Conservation (phyloP, 1,139 yeast species). For the Suhomyces ambrosiae region DNA sequence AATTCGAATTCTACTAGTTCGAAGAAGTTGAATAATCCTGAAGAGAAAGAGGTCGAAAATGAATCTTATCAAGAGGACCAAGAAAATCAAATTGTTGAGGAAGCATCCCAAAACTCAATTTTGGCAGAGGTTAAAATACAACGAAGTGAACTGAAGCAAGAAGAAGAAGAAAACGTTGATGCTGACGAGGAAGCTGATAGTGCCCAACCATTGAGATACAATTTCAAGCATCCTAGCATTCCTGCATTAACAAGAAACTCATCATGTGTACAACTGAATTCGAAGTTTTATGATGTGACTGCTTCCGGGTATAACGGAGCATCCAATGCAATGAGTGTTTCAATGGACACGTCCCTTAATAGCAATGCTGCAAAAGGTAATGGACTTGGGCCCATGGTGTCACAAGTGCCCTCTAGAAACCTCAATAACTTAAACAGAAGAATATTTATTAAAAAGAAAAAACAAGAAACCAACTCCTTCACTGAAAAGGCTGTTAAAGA, state of each 20-base stretch:
- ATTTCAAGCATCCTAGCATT: slow-evolving; percentile 15
- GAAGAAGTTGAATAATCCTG: slow-evolving; percentile 11
- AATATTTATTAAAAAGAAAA: slow-evolving; percentile 47
- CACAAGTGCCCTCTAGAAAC: slow-evolving; percentile 70
- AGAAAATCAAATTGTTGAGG: slow-evolving; percentile 16
- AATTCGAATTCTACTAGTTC: slow-evolving; percentile 19
- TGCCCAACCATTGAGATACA: slow-evolving; percentile 12
- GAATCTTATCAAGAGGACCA: slow-evolving; percentile 16
- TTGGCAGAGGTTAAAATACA: slow-evolving; percentile 1
- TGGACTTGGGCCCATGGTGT: slow-evolving; percentile 69
- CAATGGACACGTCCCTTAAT: slow-evolving; percentile 48
- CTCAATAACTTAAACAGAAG: slow-evolving; percentile 60
- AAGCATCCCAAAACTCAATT: slow-evolving; percentile 9
- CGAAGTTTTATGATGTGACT: slow-evolving; percentile 61
- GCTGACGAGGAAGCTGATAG: slow-evolving; percentile 6
- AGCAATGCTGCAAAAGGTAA: slow-evolving; percentile 50
- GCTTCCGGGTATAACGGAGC: slow-evolving; percentile 83
- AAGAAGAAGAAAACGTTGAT: slow-evolving; percentile 1
- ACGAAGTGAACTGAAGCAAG: too few species aligned
- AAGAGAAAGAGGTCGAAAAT: slow-evolving; percentile 9
- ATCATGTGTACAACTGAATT: slow-evolving; percentile 27
- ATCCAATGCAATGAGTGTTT: slow-evolving; percentile 45
- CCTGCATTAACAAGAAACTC: slow-evolving; percentile 28
- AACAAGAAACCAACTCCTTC: slow-evolving; percentile 17
- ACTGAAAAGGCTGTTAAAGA: slow-evolving; percentile 14